Base-by-base conservation (phyloP, 352 stramenopile species). In the Phytophthora ramorum region DNA sequence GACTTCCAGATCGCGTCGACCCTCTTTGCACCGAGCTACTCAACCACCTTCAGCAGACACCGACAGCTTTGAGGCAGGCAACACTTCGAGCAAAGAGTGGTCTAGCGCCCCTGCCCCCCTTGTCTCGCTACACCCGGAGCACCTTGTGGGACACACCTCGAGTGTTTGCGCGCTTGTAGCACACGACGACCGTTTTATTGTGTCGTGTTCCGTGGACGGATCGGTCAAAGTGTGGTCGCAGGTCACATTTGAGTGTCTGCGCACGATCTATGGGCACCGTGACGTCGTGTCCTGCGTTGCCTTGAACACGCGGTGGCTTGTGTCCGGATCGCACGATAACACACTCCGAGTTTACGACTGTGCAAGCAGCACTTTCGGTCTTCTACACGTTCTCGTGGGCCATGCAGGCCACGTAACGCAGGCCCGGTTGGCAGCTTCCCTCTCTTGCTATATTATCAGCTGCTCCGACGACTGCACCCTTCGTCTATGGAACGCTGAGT, bases 201-300 rank as follows among this genome's bases (percentile, higher is more conserved):
- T 91, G 7, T 90, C 85, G 10, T 78, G 70, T 45, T 91, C 85
- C 7, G 78, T 89, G 19, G 85, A 93, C 41, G 78, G 76, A 1
- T 89, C 80, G 0, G 79, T 92, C 51, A 91, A 90, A 69, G 55
- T 93, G 20, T 93, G 85, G 85, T 91, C 85, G 7, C 77, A 76
- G 3, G 47, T 41, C 5, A 79, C 81, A 0, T 77, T 83, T 47
- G 48, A 71, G 16, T 90, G 81, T 38, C 70, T 92, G 38, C 75
- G 88, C 28, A 89, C 84, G 7, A 77, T 93, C 32, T 83, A 85
- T 38, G 83, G 81, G 8, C 85, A 93, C 50, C 24, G 57, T 4
- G 85, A 93, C 53, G 78, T 77, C n/a, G 85, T 90, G 0, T 90
- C 83, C 4, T 84, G 73, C 45, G 53, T 90, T 20, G 79, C 79